A percentile compares a stretch with the other conserved stretches of the same genome.
These are phyloP conservation scores for Penicillium diatomitis DNA, from an alignment of 495 filamentous ascomycete species.

Conservation along the genomic window DNA sequence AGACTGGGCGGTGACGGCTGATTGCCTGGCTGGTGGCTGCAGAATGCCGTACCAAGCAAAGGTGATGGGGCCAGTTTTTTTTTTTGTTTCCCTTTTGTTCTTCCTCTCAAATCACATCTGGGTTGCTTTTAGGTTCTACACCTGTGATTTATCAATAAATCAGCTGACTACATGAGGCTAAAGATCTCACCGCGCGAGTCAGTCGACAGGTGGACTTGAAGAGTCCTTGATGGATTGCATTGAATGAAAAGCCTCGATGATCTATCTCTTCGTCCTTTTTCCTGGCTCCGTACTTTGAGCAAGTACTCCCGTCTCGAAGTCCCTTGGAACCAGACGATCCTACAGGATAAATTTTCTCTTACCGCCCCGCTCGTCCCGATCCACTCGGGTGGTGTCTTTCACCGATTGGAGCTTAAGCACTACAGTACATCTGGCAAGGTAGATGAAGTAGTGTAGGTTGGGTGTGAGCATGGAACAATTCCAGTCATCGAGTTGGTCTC, in stretches of 20 bases:
- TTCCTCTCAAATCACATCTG: background rate
- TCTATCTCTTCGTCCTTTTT: background rate
- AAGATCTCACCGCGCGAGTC: too few species aligned
- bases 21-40: conserved; percentile 19
- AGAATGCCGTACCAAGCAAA: conserved; percentile 12
- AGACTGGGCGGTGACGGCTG: conserved; percentile 24
- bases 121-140: too few species aligned
- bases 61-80: conserved; percentile 6
- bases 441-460: too few species aligned
- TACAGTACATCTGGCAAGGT: too few species aligned
- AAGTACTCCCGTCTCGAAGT: too few species aligned
- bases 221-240: background rate
- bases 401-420: conserved; percentile 4
- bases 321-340: conserved; percentile 10
- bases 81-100: conserved; percentile 5
- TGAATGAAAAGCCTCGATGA: background rate
- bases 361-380: conserved; percentile 21
- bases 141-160: too few species aligned
- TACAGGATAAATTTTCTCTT: conserved; percentile 24
- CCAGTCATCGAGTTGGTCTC: too few species aligned
- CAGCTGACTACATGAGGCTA: too few species aligned
- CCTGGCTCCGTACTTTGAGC: background rate
- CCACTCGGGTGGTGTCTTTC: conserved; percentile 17
- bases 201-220: too few species aligned
- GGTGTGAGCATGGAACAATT: too few species aligned